Evolutionary conservation across 768 basidiomycete species (phyloP).

Genomic region (Scleroderma citrinum): DNA sequence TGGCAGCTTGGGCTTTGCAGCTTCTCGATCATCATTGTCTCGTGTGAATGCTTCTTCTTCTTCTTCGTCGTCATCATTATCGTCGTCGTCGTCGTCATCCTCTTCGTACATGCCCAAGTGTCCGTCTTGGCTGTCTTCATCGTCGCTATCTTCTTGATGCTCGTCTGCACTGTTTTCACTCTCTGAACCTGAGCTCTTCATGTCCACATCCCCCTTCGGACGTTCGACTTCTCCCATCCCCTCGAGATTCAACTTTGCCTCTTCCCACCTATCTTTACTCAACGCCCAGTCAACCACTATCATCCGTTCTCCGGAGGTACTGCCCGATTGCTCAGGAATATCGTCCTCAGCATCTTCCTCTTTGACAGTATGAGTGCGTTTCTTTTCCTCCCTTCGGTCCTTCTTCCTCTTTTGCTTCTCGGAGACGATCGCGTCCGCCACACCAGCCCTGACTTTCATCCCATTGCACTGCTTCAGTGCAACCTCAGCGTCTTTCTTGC

Average conservation of each 20-base stretch:
- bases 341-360: constrained; percentile 32
- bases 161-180: constrained; percentile 22
- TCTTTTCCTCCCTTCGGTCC: constrained; percentile 47
- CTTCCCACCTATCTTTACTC: constrained; percentile 89
- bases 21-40: constrained; percentile 34
- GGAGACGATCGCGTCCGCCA: constrained; percentile 47
- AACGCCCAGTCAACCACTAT: constrained; percentile 97
- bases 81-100: neutral
- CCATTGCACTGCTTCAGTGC: constrained; percentile 81
- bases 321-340: constrained; percentile 28
- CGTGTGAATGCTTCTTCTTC: constrained; percentile 23
- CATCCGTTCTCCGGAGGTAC: constrained; percentile 44
- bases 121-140: constrained; percentile 32
- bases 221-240: constrained; percentile 21
- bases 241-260: constrained; percentile 57
- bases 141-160: constrained; percentile 18
- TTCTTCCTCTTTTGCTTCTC: constrained; percentile 70
- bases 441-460: constrained; percentile 57
- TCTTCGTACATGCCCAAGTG: constrained; percentile 41
- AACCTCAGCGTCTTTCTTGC: constrained; percentile 75
- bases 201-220: constrained; percentile 30
- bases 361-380: constrained; percentile 26
- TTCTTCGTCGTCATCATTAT: constrained; percentile 28
- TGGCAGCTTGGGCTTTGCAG: constrained; percentile 64
- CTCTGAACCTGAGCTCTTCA: constrained; percentile 22